Percentiles rank a stretch among this genome's conserved stretches.
Evolutionary conservation across 2,329 filamentous ascomycete genomes (phyloP).

Genomic region (Sclerotinia spermophila): DNA sequence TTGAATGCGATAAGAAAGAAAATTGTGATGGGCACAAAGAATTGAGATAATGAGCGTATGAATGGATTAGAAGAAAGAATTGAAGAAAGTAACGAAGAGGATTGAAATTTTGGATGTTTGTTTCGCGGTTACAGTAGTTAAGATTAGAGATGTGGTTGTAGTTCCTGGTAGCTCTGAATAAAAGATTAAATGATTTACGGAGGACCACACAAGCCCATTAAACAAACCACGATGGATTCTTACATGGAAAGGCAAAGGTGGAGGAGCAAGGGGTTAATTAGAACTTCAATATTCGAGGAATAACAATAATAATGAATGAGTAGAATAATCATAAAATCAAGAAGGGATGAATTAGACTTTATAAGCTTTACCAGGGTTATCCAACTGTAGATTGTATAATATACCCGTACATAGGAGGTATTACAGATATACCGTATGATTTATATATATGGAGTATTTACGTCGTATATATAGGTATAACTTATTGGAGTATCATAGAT

Average conservation of each 20-base stretch:
- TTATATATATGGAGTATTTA: background rate
- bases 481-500: background rate
- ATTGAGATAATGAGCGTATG: slow-evolving; percentile 6
- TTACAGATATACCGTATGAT: too few relatives aligned
- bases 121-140: background rate
- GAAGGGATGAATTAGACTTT: too few relatives aligned
- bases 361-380: too few relatives aligned
- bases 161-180: background rate
- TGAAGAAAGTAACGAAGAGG: background rate
- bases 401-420: background rate
- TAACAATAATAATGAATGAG: too few relatives aligned
- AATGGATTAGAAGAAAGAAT: background rate
- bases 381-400: too few relatives aligned
- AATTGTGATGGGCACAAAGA: background rate
- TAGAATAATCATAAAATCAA: too few relatives aligned
- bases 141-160: background rate
- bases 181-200: slow-evolving; percentile 12
- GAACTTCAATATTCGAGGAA: too few relatives aligned
- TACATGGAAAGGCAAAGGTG: background rate
- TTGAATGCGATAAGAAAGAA: background rate
- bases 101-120: slow-evolving; percentile 3
- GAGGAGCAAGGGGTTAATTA: background rate
- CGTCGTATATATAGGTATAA: background rate
- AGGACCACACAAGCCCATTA: background rate
- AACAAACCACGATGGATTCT: background rate